These are phyloP conservation scores for Beta corolliflora DNA, from an alignment of 179 eudicot species.

Conservation along the genomic window DNA sequence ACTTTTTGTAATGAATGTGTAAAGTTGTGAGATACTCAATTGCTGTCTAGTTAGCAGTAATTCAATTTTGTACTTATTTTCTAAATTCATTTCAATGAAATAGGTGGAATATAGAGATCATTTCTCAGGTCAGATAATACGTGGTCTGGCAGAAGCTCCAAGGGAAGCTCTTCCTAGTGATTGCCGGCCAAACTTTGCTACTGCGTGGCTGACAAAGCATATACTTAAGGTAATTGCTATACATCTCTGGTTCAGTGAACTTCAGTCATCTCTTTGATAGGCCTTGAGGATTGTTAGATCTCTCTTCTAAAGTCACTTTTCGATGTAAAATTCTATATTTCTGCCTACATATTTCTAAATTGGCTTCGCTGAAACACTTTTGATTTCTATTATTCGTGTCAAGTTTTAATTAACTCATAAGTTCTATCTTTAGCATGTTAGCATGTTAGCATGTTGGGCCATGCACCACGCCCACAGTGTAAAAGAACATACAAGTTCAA, in stretches of 20 bases:
- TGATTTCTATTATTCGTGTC: not conserved
- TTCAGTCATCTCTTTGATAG: not conserved
- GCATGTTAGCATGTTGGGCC: no score
- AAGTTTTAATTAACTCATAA: no score
- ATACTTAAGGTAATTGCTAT: conserved; percentile 56
- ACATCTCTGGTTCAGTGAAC: not conserved
- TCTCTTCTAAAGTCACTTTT: not conserved
- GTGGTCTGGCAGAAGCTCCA: conserved; percentile 88
- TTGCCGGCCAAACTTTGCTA: conserved; percentile 80
- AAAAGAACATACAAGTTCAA: no score
- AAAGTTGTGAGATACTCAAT: not conserved
- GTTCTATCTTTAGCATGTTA: no score
- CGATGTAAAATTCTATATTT: not conserved
- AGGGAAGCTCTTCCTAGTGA: conserved; percentile 91
- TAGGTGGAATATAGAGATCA: conserved; percentile 86
- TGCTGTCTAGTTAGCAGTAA: not conserved
- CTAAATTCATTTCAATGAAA: conserved; percentile 6
- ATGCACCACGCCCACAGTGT: no score
- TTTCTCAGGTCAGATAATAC: conserved; percentile 70
- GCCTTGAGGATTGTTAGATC: not conserved
- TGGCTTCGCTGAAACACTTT: not conserved
- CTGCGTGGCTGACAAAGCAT: conserved; percentile 80
- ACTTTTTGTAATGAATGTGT: not conserved
- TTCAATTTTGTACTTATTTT: not conserved
- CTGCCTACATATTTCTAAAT: not conserved